phyloP scores from a whole-genome alignment of 805 yeast genomes.

The Candida maesae region DNA sequence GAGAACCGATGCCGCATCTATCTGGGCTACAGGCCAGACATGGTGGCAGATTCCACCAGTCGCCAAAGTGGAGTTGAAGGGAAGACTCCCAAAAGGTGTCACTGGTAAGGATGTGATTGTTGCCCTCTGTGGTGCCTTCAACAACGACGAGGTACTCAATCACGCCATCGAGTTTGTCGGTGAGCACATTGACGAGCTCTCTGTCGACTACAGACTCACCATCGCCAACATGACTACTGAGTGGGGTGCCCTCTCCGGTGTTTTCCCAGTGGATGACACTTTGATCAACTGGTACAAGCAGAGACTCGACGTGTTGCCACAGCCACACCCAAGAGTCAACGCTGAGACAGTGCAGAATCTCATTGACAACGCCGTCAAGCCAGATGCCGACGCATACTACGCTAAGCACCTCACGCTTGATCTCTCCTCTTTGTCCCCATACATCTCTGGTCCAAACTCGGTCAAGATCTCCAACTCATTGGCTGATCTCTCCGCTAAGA shows the following conservation, averaged over 20 bases:
- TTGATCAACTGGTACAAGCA: conserved; percentile 74
- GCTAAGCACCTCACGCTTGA: conserved; percentile 87
- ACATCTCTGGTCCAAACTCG: conserved; percentile 94
- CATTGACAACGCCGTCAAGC: conserved; percentile 35
- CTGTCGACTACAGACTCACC: conserved; percentile 83
- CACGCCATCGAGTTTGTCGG: conserved; percentile 95
- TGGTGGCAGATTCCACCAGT: conserved; percentile 99
- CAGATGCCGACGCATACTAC: conserved; percentile 79
- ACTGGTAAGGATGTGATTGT: conserved; percentile 97
- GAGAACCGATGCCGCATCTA: conserved; percentile 97
- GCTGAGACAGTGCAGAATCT: conserved; percentile 51
- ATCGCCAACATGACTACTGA: conserved; percentile 98
- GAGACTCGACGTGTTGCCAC: conserved; percentile 52
- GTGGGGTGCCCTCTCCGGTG: conserved; percentile 97
- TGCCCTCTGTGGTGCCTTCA: conserved; percentile 89
- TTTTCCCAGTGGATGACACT: conserved; percentile 91
- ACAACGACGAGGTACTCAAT: conserved; percentile 87
- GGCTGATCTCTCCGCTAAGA: conserved; percentile 64
- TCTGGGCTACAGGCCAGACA: conserved; percentile 99
- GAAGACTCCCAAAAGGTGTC: conserved; percentile 78
- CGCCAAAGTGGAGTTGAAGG: conserved; percentile 84
- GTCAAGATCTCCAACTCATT: conserved; percentile 87
- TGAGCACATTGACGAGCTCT: conserved; percentile 62
- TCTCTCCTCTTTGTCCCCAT: conserved; percentile 76
- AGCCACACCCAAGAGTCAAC: conserved; percentile 83